Evolutionary conservation across 1,284 basidiomycete genomes (phyloP), one percentile per base, ranked within the genome.

Genomic region (Ustilago trichophora): DNA sequence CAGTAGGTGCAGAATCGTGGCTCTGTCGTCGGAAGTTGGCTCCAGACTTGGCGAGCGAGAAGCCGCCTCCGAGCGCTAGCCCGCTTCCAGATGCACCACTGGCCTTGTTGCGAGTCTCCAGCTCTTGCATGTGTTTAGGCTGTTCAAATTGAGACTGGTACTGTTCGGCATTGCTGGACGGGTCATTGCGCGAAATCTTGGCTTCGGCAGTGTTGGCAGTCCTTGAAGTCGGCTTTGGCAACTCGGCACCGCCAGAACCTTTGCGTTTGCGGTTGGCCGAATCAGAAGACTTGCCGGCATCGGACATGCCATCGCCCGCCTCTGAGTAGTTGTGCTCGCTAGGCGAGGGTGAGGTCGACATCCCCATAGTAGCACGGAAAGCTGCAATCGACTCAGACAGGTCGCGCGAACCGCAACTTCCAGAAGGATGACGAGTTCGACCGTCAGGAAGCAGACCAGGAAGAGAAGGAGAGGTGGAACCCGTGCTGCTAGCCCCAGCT

Each of bases 401-500:
- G 24, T 69, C 66, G 10, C 41, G 49, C 6, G 66, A 69, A 21
- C 66, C 66, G 18, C 33, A 59, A 33, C 66, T 64, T 19, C 60
- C 66, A 2, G 60, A 59, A 0, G 66, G 66, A 44, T 69, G 66
- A 6, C 66, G 66, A 19, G 66, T 69, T 22, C 66, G 59, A 24
- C 66, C 66, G 31, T 69, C 66, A 12, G 66, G 66, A n/a, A 69
- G 41, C 16, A 69, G 52, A 16, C 66, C 66, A 11, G 60, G 60
- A 12, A 56, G 46, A 9, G 55, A 31, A 33, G 56, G 60, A 16
- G 60, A 69, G 15, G 29, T 33, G 18, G 52, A 55, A 6, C 52
- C 55, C 8, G 58, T 43, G 33, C 48, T 52, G 55, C 66, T 58
- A 4, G 19, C 46, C 8, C 27, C 22, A 6, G 19, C 38, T 11